Evolutionary conservation across 768 basidiomycete species (phyloP).

Genomic region (Paxillus involutus): DNA sequence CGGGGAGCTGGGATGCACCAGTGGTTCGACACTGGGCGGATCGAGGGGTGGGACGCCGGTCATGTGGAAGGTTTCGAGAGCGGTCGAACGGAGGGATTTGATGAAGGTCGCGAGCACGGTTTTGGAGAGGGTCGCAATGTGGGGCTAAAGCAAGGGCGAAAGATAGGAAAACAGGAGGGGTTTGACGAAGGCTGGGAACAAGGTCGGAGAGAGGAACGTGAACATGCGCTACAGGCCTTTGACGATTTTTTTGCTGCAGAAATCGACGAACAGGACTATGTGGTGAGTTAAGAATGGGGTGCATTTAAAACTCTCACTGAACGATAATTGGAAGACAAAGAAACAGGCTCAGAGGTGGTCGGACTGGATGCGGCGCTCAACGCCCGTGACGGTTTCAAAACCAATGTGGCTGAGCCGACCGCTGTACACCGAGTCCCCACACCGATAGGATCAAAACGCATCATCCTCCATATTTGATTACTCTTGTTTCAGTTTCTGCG

Average conservation of each 20-base stretch:
- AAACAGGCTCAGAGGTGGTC: slow-evolving; percentile 27
- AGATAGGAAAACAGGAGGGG: slow-evolving; percentile 28
- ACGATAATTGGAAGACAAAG: slow-evolving; percentile 13
- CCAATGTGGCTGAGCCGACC: slow-evolving; percentile 23
- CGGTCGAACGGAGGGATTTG: slow-evolving; percentile 44
- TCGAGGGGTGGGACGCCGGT: slow-evolving; percentile 47
- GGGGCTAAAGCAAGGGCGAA: slow-evolving; percentile 35
- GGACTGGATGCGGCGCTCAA: slow-evolving; percentile 25
- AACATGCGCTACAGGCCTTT: slow-evolving; percentile 55
- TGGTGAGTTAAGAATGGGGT: slow-evolving; percentile 19
- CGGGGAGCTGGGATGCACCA: slow-evolving; percentile 39
- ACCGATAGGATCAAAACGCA: background rate
- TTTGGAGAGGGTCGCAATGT: slow-evolving; percentile 33
- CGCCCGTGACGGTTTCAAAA: slow-evolving; percentile 1
- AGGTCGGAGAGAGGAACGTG: slow-evolving; percentile 50
- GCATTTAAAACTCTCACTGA: slow-evolving; percentile 8
- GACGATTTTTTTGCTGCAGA: slow-evolving; percentile 54
- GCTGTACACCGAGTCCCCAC: slow-evolving; percentile 6
- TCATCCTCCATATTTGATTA: background rate
- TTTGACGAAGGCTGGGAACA: slow-evolving; percentile 35
- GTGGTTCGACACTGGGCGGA: slow-evolving; percentile 44
- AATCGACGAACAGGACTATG: slow-evolving; percentile 26
- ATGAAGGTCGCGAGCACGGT: slow-evolving; percentile 42
- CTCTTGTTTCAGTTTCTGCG: background rate
- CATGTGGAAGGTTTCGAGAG: slow-evolving; percentile 45